These are phyloP conservation scores for Corynespora cassiicola DNA, from an alignment of 2,329 filamentous ascomycete genomes.

Conservation along the genomic window DNA sequence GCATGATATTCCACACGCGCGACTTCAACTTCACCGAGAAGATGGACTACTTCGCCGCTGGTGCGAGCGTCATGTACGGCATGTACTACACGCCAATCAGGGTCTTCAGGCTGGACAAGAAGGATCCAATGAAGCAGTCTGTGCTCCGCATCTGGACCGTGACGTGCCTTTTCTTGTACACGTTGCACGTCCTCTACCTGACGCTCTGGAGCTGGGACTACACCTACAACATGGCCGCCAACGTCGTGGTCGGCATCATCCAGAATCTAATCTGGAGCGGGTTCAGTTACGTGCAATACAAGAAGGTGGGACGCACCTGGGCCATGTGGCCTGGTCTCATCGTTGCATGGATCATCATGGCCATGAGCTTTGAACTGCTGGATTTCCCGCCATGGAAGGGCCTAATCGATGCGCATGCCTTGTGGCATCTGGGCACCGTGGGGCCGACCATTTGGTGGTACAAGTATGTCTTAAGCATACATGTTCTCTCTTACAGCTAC, in stretches of 20 bases:
- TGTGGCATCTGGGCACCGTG: conserved; percentile 97
- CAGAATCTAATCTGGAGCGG: conserved; percentile 86
- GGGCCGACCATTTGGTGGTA: conserved; percentile 90
- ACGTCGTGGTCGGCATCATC: conserved; percentile 79
- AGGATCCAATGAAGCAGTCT: conserved; percentile 55
- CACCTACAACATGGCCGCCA: conserved; percentile 96
- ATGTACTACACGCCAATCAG: conserved; percentile 84
- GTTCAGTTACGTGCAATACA: conserved; percentile 80
- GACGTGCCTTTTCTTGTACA: conserved; percentile 74
- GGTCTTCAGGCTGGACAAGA: conserved; percentile 79
- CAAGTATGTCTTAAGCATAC: conserved; percentile 68
- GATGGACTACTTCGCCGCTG: conserved; percentile 94
- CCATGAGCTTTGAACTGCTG: conserved; percentile 94
- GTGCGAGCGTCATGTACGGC: conserved; percentile 87
- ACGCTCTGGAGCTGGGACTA: conserved; percentile 92
- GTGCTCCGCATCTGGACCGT: conserved; percentile 77
- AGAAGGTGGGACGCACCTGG: conserved; percentile 75
- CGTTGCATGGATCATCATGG: conserved; percentile 88
- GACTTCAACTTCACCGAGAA: conserved; percentile 89
- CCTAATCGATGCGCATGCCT: conserved; percentile 87
- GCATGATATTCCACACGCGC: conserved; percentile 89
- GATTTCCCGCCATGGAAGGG: conserved; percentile 89
- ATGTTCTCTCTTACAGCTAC: conserved; percentile 4
- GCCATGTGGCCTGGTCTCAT: conserved; percentile 88
- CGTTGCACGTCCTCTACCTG: conserved; percentile 80